phyloP scores from a whole-genome alignment of 768 basidiomycete genomes.

The Russula dissimulans region DNA sequence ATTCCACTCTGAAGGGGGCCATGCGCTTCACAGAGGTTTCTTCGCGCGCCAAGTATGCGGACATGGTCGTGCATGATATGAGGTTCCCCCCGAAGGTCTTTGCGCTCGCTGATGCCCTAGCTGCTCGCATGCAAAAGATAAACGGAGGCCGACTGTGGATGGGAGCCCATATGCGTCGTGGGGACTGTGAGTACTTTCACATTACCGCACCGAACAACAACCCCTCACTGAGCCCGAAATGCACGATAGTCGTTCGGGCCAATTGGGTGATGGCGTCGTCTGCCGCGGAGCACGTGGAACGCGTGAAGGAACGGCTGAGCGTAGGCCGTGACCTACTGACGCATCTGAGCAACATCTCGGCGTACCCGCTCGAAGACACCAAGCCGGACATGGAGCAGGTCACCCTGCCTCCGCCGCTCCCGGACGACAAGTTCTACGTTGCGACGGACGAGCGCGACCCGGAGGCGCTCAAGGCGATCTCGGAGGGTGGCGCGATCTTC shows the following conservation, averaged over 20 bases:
- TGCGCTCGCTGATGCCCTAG: conserved; percentile 27
- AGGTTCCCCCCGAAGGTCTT: conserved; percentile 17
- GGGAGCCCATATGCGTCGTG: conserved; percentile 37
- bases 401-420: not conserved
- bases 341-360: not conserved
- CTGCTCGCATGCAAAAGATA: conserved; percentile 26
- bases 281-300: conserved; percentile 30
- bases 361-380: conserved; percentile 10
- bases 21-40: conserved; percentile 15
- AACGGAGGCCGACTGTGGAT: conserved; percentile 32
- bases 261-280: conserved; percentile 31
- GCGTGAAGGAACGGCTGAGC: conserved; percentile 25
- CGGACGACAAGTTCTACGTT: conserved; percentile 24
- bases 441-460: conserved; percentile 38
- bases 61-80: conserved; percentile 7
- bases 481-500: conserved; percentile 31
- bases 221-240: not conserved
- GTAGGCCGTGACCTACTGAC: conserved; percentile 25
- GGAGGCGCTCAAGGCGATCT: conserved; percentile 26
- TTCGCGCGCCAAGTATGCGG: conserved; percentile 4
- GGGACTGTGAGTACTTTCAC: conserved; percentile 29
- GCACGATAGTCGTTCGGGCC: conserved; percentile 25
- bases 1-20: conserved; percentile 5
- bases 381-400: conserved; percentile 7
- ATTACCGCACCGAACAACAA: not conserved